A percentile compares a stretch with the other conserved stretches of the same genome.
Evolutionary conservation across 306 rosid genomes (phyloP).

Genomic region (Corylus heterophylla): DNA sequence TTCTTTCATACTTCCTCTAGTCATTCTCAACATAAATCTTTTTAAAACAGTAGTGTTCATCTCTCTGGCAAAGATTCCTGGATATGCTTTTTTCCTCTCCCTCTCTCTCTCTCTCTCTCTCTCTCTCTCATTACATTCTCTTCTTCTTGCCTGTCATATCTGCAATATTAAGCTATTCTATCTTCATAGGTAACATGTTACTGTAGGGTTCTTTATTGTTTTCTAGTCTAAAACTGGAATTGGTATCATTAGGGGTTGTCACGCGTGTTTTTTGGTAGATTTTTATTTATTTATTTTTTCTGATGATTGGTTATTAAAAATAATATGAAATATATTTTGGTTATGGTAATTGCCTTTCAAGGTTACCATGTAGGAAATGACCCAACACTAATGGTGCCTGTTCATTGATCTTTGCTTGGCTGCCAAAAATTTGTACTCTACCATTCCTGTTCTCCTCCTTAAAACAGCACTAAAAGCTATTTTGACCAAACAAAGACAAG

Average conservation of each 20-base stretch:
- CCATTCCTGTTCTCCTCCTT: neutral
- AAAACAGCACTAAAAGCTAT: neutral
- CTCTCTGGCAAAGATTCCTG: neutral
- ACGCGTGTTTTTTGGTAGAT: neutral
- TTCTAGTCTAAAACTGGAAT: slow-evolving; percentile 1
- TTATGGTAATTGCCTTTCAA: neutral
- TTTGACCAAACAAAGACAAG: neutral
- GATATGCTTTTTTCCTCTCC: neutral
- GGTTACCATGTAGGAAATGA: neutral
- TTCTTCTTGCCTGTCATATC: neutral
- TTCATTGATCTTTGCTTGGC: neutral
- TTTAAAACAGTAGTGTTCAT: neutral
- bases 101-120: neutral
- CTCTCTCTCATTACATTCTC: neutral
- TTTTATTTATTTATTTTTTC: neutral
- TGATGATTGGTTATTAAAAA: neutral
- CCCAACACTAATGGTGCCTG: neutral
- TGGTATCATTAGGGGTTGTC: neutral
- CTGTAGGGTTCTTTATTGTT: neutral
- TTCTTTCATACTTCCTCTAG: neutral
- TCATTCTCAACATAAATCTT: neutral
- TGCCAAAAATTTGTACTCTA: neutral
- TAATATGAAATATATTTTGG: neutral
- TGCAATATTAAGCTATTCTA: neutral
- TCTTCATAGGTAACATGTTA: neutral